Base-by-base conservation (phyloP, 345 rosid species). In the Microthlaspi erraticum region DNA sequence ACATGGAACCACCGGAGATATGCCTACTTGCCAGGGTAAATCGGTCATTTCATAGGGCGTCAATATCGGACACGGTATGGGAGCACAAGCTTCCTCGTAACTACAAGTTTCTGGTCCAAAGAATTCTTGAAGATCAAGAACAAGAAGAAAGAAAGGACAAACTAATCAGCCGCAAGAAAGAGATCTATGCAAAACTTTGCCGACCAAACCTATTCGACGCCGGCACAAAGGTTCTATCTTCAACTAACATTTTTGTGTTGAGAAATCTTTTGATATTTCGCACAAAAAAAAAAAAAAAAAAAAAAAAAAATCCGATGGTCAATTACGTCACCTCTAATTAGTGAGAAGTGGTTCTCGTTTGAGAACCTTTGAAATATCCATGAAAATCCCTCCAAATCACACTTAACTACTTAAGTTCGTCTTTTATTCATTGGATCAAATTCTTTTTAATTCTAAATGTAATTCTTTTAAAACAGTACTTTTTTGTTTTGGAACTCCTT, bases 1-100 rank as follows among this genome's bases (percentile, higher is more conserved):
- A 71, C 80, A 42, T 93, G 74, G 97, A 93, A 64, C 97, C 98
- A 5, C 89, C 82, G n/a, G 91, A 85, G 82, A 93, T 93, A 19
- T 93, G 96, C 66, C 77, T 58, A 49, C 77, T 93, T 7, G 96
- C 97, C 3, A 39, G 78, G 70, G 70, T 93, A 59, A 87, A 73
- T 78, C 66, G 59, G 58, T 77, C 88, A 17, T 93, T 93, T 16
- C 85, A 55, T 29, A 83, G 82, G 1, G 96, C 98, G 41, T 88
- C 97, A 4, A 76, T 68, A 60, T 85, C 86, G 8, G 94, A 93
- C 73, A 86, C 81, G 33, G 82, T 93, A 11, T 93, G 97, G 98
- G 97, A 85, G 72, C 81, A 81, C 4, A 90, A 93, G 77, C 77
- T 93, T 48, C 98, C 98, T 10, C 63, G 82, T 13, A 93, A 88